Evolutionary conservation across 2,329 filamentous ascomycete species (phyloP).

Genomic region (Aspergillus viridinutans): DNA sequence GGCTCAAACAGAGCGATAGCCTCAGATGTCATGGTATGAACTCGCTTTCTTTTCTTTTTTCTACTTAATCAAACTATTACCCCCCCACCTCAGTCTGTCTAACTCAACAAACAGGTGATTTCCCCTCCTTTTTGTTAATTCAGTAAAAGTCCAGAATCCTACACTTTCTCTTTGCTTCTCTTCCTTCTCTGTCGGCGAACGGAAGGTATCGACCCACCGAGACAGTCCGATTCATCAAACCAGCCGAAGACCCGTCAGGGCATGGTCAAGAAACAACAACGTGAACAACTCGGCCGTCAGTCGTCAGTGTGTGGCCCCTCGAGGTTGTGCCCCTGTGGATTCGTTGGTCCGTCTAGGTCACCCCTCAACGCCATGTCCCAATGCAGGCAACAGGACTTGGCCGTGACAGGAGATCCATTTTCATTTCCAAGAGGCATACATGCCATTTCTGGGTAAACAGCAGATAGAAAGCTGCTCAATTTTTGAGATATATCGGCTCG

Average conservation of each 20-base stretch:
- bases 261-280: neutral
- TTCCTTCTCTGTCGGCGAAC: slow-evolving; percentile 8
- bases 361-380: slow-evolving; percentile 9
- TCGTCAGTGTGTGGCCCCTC: slow-evolving; percentile 11
- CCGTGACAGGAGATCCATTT: neutral
- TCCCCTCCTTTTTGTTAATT: neutral
- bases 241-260: slow-evolving; percentile 16
- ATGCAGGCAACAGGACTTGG: slow-evolving; percentile 15
- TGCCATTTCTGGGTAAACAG: too few species aligned
- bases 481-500: too few species aligned
- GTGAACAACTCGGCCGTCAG: slow-evolving; percentile 2
- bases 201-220: slow-evolving; percentile 16
- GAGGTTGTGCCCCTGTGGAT: neutral
- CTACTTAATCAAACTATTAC: neutral
- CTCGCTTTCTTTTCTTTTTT: neutral
- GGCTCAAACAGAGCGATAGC: neutral
- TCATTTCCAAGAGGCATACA: neutral
- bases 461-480: too few species aligned
- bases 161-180: neutral
- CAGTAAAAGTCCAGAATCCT: neutral
- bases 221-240: slow-evolving; percentile 3
- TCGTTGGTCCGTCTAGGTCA: neutral
- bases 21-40: neutral
- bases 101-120: neutral
- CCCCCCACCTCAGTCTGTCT: neutral